A percentile compares a stretch with the other conserved stretches of the same genome.
These are phyloP conservation scores for Crithidia bombi DNA, from an alignment of 208 protist genomes.

Conservation along the genomic window DNA sequence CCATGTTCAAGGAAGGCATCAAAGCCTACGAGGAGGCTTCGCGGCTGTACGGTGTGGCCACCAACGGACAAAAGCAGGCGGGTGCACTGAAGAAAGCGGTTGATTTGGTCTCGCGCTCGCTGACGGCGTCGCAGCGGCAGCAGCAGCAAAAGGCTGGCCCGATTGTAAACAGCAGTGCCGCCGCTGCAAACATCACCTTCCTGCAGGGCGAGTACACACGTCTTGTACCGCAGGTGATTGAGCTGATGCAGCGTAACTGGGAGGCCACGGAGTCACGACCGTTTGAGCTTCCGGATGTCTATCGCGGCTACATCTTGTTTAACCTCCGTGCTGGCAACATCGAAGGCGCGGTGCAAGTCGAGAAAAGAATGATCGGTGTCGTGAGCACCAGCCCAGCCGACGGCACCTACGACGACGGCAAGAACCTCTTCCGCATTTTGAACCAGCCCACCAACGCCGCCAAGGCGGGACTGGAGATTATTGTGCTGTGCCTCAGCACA, in stretches of 20 bases:
- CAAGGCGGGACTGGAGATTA: conserved; percentile 78
- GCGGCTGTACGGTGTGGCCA: conserved; percentile 27
- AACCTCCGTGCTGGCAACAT: conserved; percentile 52
- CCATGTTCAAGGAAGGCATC: conserved; percentile 31
- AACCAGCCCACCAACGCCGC: conserved; percentile 73
- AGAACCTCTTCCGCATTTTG: conserved; percentile 70
- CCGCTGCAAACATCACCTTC: conserved; percentile 3
- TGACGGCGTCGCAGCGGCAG: conserved; percentile 13
- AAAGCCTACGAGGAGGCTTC: conserved; percentile 47
- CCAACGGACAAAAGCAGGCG: conserved; percentile 37
- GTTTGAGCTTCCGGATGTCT: conserved; percentile 69
- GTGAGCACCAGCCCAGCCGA: conserved; percentile 34
- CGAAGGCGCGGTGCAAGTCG: conserved; percentile 38
- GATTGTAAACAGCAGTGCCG: conserved; percentile 10
- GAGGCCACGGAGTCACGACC: conserved; percentile 42
- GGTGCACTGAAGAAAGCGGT: conserved; percentile 42
- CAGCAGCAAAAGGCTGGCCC: conserved; percentile 7
- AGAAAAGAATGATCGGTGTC: conserved; percentile 56
- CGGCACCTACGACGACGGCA: conserved; percentile 41
- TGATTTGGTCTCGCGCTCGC: conserved; percentile 21
- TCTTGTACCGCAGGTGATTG: conserved; percentile 31
- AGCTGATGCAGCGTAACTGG: conserved; percentile 51
- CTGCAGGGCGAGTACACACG: conserved; percentile 35
- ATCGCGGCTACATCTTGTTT: conserved; percentile 53
- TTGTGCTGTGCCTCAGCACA: conserved; percentile 59